Base-by-base conservation (phyloP, 108 stramenopile genomes). In the Nannochloropsis gaditana region DNA sequence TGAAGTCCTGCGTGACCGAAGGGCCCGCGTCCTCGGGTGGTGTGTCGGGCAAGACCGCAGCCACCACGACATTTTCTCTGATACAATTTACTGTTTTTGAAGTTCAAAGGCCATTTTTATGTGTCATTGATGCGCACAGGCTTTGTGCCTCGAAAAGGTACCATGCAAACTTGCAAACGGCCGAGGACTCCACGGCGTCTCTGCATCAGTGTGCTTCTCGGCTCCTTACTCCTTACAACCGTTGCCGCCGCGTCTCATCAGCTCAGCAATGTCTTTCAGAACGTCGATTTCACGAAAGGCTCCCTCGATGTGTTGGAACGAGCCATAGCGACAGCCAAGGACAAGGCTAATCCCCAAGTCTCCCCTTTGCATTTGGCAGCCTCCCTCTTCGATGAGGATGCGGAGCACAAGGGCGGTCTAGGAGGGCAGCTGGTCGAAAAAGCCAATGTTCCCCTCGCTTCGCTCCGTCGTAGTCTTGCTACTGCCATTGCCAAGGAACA, bases 361-460 rank as follows among this genome's bases (percentile, higher is more conserved):
- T 73, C 59, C 59, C 59, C 59, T 73, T n/a, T 73, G 15, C 59
- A 73, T n/a, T n/a, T 73, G 59, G 59, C 59, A 73, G 59, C n/a
- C 19, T 73, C 19, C n/a, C 59, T 73, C 3, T 73, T 73, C n/a
- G 59, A 73, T 73, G 59, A 73, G 59, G 59, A 73, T 73, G 59
- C 59, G 15, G 59, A 73, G 59, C 59, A 73, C 59, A 73, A 73
- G 6, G 59, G 59, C 19, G 59, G 59, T n/a, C 59, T 73, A n/a
- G 59, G 59, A 73, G 59, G 59, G 59, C 59, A 73, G n/a, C n/a
- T 73, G 6, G 59, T 73, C 6, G 59, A 15, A 73, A 73, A 73
- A n/a, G 59, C 59, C 15, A 73, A 73, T n/a, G 59, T 73, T 15
- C 59, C 59, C 59, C n/a, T 73, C 19, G 59, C 59, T n/a, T n/a